Base-by-base conservation (phyloP, 1,139 yeast genomes). In the Yamadazyma aaseri region DNA sequence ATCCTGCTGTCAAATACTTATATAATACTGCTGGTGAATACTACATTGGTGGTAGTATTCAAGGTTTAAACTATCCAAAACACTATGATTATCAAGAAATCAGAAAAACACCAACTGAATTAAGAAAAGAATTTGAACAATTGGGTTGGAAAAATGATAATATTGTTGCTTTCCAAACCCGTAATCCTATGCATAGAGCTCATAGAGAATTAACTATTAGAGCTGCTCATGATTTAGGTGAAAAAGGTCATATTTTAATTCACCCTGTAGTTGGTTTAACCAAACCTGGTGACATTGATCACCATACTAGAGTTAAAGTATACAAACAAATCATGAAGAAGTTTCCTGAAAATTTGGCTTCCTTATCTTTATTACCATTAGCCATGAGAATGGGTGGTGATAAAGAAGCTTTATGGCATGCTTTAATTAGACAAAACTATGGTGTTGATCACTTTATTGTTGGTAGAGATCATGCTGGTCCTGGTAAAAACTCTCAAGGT, bases 311-410 rank as follows among this genome's bases (percentile, higher is more conserved):
- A 65, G 97, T 90, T 40, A 85, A 94, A 55, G 97, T 90, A 7
- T 90, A 90, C 71, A 86, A 85, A 63, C 94, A 92, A 51, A 81
- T 90, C 50, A 77, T 90, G 60, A 85, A 89, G 62, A 83, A 92
- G 55, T 90, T 86, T 64, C 97, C 97, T 38, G 84, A 81, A 42
- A 96, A 96, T 38, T 81, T 90, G 75, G 97, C 97, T 9, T 79
- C 86, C 46, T 72, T 90, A 45, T 83, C 97, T 9, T 71, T 90
- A 46, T 72, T 90, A 55, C 97, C 97, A 12, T 73, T 90, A 52
- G 97, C 97, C 32, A 90, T 90, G 97, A 81, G 97, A 73, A 90
- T 90, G 97, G 97, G 95, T 42, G 97, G 97, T 62, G 97, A 92
- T 62, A 81, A 96, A 61, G 97, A 90, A 68, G 97, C 97, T 21